phyloP scores from a whole-genome alignment of 2,329 filamentous ascomycete genomes.

The Ceratocystis huliohia region DNA sequence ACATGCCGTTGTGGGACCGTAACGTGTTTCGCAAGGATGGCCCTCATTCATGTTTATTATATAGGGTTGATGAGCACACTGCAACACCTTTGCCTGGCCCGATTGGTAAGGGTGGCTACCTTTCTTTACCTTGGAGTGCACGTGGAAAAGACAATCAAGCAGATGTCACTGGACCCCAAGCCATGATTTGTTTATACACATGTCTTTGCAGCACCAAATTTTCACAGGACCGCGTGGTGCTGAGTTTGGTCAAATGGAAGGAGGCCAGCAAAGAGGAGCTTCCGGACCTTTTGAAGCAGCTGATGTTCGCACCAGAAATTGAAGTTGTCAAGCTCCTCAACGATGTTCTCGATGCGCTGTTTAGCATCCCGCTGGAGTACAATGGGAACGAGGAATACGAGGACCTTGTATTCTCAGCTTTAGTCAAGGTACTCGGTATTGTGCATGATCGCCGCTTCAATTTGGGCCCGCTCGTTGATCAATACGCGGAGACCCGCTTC shows the following conservation, averaged over 20 bases:
- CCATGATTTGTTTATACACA: conserved; percentile 65
- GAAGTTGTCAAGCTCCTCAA: conserved; percentile 90
- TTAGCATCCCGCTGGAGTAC: conserved; percentile 80
- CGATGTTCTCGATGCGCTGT: conserved; percentile 81
- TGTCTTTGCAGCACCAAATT: conserved; percentile 91
- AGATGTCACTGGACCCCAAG: conserved; percentile 67
- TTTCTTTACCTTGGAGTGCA: conserved; percentile 68
- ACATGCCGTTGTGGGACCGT: conserved; percentile 87
- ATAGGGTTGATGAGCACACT: conserved; percentile 85
- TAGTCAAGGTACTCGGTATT: conserved; percentile 83
- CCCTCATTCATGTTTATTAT: conserved; percentile 64
- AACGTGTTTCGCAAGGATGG: conserved; percentile 85
- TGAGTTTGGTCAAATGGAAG: conserved; percentile 78
- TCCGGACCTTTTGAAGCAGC: conserved; percentile 59
- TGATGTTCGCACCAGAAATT: conserved; percentile 91
- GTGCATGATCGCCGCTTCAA: conserved; percentile 92
- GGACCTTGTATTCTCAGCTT: conserved; percentile 77
- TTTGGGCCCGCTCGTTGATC: conserved; percentile 75
- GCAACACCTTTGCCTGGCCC: conserved; percentile 50
- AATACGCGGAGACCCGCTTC: conserved; percentile 78
- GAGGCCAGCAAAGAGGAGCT: conserved; percentile 60
- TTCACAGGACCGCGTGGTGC: conserved; percentile 77
- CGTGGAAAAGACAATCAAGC: conserved; percentile 54
- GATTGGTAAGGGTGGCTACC: conserved; percentile 70
- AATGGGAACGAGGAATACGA: conserved; percentile 87